A percentile compares a stretch with the other conserved stretches of the same genome.
Evolutionary conservation across 768 basidiomycete species (phyloP).

Genomic region (Pholiota microspora): DNA sequence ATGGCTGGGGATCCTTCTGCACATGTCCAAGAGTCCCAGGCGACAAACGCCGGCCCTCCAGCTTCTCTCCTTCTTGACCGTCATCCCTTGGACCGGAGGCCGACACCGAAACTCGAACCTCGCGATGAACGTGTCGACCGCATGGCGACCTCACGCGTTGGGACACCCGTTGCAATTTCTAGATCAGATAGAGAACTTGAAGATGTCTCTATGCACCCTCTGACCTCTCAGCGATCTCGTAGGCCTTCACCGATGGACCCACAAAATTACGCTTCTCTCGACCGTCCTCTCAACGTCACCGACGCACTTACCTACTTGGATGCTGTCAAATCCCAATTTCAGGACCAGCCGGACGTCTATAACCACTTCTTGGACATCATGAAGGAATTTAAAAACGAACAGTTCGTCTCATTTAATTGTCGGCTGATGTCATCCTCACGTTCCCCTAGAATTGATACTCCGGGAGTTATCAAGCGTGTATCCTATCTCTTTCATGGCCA

Average conservation of each 20-base stretch:
- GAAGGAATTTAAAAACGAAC: conserved; percentile 98
- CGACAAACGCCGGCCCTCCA: background rate
- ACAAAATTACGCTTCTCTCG: conserved; percentile 27
- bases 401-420: conserved; percentile 43
- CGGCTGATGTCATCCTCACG: background rate
- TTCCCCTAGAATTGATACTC: conserved; percentile 85
- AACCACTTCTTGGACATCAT: conserved; percentile 95
- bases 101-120: conserved; percentile 8
- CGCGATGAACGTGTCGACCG: conserved; percentile 6
- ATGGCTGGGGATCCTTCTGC: conserved; percentile 12
- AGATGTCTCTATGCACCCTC: conserved; percentile 4
- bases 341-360: conserved; percentile 92
- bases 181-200: background rate
- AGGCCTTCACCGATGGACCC: conserved; percentile 27
- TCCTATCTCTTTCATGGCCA: conserved; percentile 91
- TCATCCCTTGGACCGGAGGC: conserved; percentile 10
- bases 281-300: conserved; percentile 86
- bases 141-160: conserved; percentile 8
- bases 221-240: conserved; percentile 20
- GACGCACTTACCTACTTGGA: conserved; percentile 93
- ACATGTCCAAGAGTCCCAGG: background rate
- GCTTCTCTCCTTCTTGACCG: background rate
- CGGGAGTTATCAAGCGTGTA: conserved; percentile 94
- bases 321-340: conserved; percentile 89
- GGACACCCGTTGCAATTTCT: background rate